Base-by-base conservation (phyloP, 495 filamentous ascomycete genomes). In the Lepraria neglecta region DNA sequence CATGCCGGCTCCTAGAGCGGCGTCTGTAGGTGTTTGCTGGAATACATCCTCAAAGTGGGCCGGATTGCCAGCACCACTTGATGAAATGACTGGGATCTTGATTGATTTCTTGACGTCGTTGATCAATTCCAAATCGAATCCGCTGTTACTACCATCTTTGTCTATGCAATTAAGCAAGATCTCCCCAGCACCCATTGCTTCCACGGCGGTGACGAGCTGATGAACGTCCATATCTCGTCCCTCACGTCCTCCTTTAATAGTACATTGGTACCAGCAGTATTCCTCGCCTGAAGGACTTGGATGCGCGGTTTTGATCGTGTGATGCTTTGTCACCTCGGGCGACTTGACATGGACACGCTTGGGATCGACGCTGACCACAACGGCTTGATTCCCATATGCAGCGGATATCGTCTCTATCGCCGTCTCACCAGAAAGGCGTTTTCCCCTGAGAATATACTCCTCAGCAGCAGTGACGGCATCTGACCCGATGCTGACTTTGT, bases 231-330 rank as follows among this genome's bases (percentile, higher is more conserved):
- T 76, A 67, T 97, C 92, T 21, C 90, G 80, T 10, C 86, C 89
- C 75, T 98, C 94, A 43, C 94, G 81, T 4, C 94, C 94, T 24
- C 94, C 94, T 78, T 91, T 96, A 72, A 95, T 89, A 14, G 94
- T 98, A 74, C 92, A 96, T 58, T 96, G 92, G 65, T 97, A 98
- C 94, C 94, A 98, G 76, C 90, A 96, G 74, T 84, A 88, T 55
- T 75, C 74, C 74, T 97, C 91, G 5, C 92, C 90, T 4, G 82
- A 76, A 1, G 87, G 86, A 11, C 91, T 90, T 3, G 82, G 83
- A 61, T 75, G 81, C 14, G 74, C 70, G 4, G 94, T 95, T 69
- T 80, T 77, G 59, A 97, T 78, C 0, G 87, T 91, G 69, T 87
- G 83, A 74, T 96, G 94, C 21, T 75, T 73, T 12, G 94, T 97